Evolutionary conservation across 768 basidiomycete species (phyloP).

Genomic region (Calocybe cyanea): DNA sequence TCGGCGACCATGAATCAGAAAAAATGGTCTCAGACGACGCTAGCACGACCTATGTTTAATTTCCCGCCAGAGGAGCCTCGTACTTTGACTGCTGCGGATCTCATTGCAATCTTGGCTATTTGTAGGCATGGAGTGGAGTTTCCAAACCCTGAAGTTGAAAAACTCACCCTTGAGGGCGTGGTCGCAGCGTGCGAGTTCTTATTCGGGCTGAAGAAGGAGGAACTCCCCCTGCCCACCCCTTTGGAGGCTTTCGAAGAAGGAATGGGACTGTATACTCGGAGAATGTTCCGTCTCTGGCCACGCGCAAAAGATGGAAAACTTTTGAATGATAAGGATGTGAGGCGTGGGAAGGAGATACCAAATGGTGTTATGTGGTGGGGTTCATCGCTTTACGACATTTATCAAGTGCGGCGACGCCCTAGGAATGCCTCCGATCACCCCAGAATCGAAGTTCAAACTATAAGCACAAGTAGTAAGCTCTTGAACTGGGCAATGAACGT

Average conservation of each 20-base stretch:
- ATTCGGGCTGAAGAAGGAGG: no score
- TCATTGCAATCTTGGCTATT: background rate
- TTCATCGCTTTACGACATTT: conserved; percentile 40
- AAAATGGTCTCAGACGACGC: no score
- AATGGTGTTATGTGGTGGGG: conserved; percentile 38
- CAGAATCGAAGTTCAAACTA: conserved; percentile 4
- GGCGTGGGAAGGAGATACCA: conserved; percentile 27
- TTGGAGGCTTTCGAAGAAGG: background rate
- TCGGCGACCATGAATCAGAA: no score
- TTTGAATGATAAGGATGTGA: no score
- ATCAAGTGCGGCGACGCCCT: conserved; percentile 22
- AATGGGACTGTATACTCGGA: conserved; percentile 1
- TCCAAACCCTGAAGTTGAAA: background rate
- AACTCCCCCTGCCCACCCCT: no score
- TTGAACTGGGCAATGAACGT: conserved; percentile 29
- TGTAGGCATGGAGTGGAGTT: background rate
- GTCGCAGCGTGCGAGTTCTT: no score
- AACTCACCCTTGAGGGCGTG: background rate
- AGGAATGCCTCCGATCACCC: conserved; percentile 2
- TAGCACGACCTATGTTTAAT: background rate
- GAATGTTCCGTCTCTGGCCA: conserved; percentile 7
- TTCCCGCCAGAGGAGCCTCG: background rate
- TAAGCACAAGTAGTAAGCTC: conserved; percentile 34
- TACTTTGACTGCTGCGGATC: background rate
- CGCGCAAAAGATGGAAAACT: no score